A percentile compares a stretch with the other conserved stretches of the same genome.
phyloP scores from a whole-genome alignment of 2,329 filamentous ascomycete genomes.

The Stylonectria norvegica region DNA sequence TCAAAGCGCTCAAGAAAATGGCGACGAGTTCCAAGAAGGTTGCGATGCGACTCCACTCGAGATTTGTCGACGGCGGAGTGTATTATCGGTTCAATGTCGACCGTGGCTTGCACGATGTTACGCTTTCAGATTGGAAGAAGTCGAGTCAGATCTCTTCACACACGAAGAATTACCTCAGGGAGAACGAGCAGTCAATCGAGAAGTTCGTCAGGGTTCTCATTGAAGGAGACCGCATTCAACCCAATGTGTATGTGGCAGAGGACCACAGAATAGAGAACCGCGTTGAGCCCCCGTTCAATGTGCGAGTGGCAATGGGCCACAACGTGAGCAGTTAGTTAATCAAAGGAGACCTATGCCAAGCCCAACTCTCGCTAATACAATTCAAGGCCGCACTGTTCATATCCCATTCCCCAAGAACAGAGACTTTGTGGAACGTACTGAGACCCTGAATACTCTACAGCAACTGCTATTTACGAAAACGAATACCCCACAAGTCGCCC shows the following conservation, averaged over 20 bases:
- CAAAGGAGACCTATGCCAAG: background rate
- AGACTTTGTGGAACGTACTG: background rate
- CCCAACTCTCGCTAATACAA: background rate
- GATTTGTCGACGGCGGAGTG: conserved; percentile 13
- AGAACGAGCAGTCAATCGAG: conserved; percentile 4
- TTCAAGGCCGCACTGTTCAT: background rate
- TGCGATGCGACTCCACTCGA: conserved; percentile 3
- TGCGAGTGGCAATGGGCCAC: too few species aligned
- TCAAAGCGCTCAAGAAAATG: conserved; percentile 2
- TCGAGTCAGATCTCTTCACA: conserved; percentile 20
- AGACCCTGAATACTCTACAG: background rate
- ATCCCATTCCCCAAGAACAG: background rate
- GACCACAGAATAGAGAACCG: background rate
- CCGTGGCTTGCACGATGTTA: conserved; percentile 24
- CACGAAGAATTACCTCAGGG: conserved; percentile 17
- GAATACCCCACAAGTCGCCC: conserved; percentile 5
- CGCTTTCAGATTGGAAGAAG: conserved; percentile 26
- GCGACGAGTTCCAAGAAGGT: background rate
- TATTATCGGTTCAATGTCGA: conserved; percentile 30
- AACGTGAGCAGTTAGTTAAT: too few species aligned
- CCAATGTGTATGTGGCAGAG: background rate
- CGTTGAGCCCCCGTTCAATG: too few species aligned
- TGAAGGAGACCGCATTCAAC: background rate
- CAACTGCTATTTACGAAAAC: background rate
- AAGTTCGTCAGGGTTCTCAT: conserved; percentile 1